Evolutionary conservation across 352 stramenopile species (phyloP).

Genomic region (Pythium dissotocum): DNA sequence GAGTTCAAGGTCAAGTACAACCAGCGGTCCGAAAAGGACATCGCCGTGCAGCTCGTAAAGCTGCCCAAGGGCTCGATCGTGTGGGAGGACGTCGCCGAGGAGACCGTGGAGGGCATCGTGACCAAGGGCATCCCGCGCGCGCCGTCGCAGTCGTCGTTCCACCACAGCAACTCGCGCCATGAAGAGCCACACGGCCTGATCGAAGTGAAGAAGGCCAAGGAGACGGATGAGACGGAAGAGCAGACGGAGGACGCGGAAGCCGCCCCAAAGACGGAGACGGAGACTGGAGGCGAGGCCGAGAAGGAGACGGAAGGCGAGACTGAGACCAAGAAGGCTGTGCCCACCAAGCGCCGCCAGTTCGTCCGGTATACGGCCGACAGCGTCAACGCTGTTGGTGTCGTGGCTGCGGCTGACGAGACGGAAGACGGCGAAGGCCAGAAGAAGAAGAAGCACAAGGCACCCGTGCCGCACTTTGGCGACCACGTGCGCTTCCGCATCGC

Average conservation of each 20-base stretch:
- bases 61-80: conserved; percentile 78
- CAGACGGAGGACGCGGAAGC: conserved; percentile 13
- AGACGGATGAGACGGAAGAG: conserved; percentile 6
- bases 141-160: conserved; percentile 26
- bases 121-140: conserved; percentile 60
- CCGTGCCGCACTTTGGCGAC: conserved; percentile 60
- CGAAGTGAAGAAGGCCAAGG: conserved; percentile 25
- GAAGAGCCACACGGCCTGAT: conserved; percentile 54
- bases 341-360: conserved; percentile 27
- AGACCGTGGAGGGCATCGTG: conserved; percentile 58
- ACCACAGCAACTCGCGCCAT: conserved; percentile 34
- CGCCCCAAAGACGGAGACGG: not conserved
- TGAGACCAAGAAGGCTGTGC: conserved; percentile 29
- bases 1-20: conserved; percentile 78
- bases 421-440: conserved; percentile 23
- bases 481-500: conserved; percentile 75
- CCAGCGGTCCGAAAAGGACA: conserved; percentile 71
- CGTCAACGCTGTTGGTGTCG: conserved; percentile 16
- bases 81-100: conserved; percentile 62
- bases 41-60: conserved; percentile 61
- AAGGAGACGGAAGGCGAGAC: conserved; percentile 3
- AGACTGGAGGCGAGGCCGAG: conserved; percentile 17
- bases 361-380: conserved; percentile 67
- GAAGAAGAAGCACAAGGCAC: conserved; percentile 22
- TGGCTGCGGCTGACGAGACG: not conserved